Conservation (phyloP, 257 asterid species). For the Primulina eburnea region DNA sequence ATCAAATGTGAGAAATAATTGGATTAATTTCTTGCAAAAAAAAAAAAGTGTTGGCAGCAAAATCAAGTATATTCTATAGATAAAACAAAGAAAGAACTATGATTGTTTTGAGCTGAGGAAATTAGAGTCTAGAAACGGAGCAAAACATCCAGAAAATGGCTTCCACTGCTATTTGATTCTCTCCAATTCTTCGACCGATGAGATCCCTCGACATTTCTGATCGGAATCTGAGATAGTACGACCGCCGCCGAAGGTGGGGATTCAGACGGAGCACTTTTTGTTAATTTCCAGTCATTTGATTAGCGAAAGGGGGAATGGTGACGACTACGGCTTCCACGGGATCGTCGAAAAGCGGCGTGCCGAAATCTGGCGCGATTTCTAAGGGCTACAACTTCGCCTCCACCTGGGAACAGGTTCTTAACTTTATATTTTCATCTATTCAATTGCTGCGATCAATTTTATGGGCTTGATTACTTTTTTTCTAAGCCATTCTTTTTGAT, state of each 20-base stretch:
- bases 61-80: too few relatives aligned
- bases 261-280: constrained; percentile 1
- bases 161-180: constrained; percentile 3
- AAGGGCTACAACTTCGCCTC: constrained; percentile 95
- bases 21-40: too few relatives aligned
- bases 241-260: constrained; percentile 12
- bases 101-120: too few relatives aligned
- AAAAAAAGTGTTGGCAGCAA: too few relatives aligned
- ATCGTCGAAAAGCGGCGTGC: constrained; percentile 45
- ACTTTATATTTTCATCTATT: constrained; percentile 6
- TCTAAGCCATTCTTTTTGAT: background rate
- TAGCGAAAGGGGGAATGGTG: constrained; percentile 39
- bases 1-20: too few relatives aligned
- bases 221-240: background rate
- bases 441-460: constrained; percentile 14
- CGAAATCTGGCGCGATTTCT: constrained; percentile 81
- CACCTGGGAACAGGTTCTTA: constrained; percentile 83
- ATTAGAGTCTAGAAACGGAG: background rate
- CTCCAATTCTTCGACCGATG: background rate
- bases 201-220: background rate
- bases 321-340: constrained; percentile 35
- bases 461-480: constrained; percentile 7
- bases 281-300: constrained; percentile 3
- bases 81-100: too few relatives aligned
- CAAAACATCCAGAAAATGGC: background rate